Conservation (phyloP, 1,139 yeast genomes). For the Zygosaccharomyces pseudobailii region DNA sequence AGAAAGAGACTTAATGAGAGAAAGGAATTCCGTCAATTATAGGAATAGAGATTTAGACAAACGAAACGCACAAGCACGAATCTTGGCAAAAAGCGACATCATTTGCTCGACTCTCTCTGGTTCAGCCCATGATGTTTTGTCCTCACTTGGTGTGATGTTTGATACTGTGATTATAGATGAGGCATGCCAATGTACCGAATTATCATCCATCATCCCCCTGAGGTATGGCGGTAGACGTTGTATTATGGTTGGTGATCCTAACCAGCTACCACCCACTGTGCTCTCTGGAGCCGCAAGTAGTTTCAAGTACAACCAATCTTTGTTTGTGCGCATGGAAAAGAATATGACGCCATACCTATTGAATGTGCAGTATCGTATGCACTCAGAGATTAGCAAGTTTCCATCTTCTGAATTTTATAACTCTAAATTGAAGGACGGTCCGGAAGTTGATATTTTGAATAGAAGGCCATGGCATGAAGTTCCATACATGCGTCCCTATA, state of each 20-base stretch:
- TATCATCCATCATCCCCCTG: slow-evolving; percentile 87
- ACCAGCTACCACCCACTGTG: slow-evolving; percentile 98
- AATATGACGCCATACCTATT: slow-evolving; percentile 60
- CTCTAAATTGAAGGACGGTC: slow-evolving; percentile 71
- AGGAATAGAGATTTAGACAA: slow-evolving; percentile 77
- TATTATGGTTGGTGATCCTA: slow-evolving; percentile 99
- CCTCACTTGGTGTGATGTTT: slow-evolving; percentile 68
- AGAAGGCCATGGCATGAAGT: slow-evolving; percentile 70
- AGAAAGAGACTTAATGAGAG: slow-evolving; percentile 75
- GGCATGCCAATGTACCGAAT: slow-evolving; percentile 96
- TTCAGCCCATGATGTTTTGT: slow-evolving; percentile 83
- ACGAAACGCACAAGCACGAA: slow-evolving; percentile 66
- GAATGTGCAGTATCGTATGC: slow-evolving; percentile 98
- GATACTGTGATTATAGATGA: slow-evolving; percentile 97
- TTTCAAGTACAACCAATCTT: slow-evolving; percentile 79
- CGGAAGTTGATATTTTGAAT: slow-evolving; percentile 55
- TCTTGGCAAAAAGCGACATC: slow-evolving; percentile 74
- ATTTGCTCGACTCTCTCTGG: slow-evolving; percentile 94
- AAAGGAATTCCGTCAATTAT: slow-evolving; percentile 57
- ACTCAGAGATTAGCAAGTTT: slow-evolving; percentile 80
- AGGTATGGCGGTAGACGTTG: slow-evolving; percentile 88
- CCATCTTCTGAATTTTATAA: slow-evolving; percentile 82
- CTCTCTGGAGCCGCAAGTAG: slow-evolving; percentile 82
- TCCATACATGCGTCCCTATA: slow-evolving; percentile 61
- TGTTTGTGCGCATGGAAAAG: slow-evolving; percentile 90